Conservation (phyloP, 257 asterid genomes). For the Primulina huaijiensis region DNA sequence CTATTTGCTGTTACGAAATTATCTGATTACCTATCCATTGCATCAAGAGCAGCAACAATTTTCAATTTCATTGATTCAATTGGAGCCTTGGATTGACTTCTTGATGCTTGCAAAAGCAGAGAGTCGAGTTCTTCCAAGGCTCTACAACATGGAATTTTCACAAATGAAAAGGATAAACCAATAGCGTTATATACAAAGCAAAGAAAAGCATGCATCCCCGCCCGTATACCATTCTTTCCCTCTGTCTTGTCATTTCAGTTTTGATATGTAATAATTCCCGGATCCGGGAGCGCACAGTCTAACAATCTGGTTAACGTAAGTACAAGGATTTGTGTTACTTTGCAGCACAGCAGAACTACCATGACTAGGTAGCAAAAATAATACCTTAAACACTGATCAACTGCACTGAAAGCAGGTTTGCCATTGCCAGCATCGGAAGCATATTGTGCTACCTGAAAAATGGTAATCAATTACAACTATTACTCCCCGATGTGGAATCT, state of each 20-base stretch:
- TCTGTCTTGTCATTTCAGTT: neutral
- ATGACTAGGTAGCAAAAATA: slow-evolving; percentile 15
- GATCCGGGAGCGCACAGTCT: neutral
- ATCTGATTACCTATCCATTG: slow-evolving; percentile 64
- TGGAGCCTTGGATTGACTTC: slow-evolving; percentile 59
- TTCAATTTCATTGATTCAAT: slow-evolving; percentile 60
- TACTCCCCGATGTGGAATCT: neutral
- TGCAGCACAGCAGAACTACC: slow-evolving; percentile 8
- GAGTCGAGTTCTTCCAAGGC: slow-evolving; percentile 97
- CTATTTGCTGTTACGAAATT: neutral
- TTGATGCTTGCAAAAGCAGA: slow-evolving; percentile 72
- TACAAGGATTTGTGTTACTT: neutral
- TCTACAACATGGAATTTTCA: slow-evolving; percentile 27
- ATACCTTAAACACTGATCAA: slow-evolving; percentile 90
- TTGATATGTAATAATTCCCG: neutral
- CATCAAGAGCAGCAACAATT: slow-evolving; percentile 51
- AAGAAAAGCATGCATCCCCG: too few relatives aligned
- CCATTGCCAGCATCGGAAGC: slow-evolving; percentile 87
- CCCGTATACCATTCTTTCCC: too few relatives aligned
- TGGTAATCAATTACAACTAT: neutral
- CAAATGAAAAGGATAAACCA: neutral
- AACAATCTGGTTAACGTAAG: neutral
- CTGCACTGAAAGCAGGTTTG: slow-evolving; percentile 58
- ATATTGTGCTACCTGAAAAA: slow-evolving; percentile 80
- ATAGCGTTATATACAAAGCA: too few relatives aligned